phyloP scores from a whole-genome alignment of 2,329 filamentous ascomycete species.

The Phyllosticta paracitricarpa region DNA sequence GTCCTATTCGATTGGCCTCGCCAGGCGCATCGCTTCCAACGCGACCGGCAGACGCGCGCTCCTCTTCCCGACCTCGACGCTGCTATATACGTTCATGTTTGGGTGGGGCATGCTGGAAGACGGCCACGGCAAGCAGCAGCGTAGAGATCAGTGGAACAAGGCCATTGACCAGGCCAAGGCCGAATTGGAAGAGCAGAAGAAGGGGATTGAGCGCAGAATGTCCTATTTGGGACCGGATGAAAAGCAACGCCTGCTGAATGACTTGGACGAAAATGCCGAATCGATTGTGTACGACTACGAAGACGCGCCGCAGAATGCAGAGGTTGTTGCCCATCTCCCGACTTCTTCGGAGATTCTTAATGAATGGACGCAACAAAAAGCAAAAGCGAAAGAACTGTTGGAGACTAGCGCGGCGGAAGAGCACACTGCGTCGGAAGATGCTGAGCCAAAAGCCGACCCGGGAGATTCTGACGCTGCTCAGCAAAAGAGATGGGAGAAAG shows the following conservation, averaged over 20 bases:
- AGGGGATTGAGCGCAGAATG: neutral
- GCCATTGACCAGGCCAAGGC: constrained; percentile 47
- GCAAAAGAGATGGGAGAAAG: neutral
- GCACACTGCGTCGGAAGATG: neutral
- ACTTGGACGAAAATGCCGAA: neutral
- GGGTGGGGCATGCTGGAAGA: constrained; percentile 56
- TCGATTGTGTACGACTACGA: neutral
- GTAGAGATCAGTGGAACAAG: constrained; percentile 50
- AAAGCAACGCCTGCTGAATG: neutral
- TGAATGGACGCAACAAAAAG: neutral
- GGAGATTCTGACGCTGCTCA: neutral
- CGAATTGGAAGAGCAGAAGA: constrained; percentile 28
- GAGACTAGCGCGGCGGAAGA: neutral
- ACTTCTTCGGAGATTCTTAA: neutral
- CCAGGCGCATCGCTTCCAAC: constrained; percentile 40
- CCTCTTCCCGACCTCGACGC: constrained; percentile 49
- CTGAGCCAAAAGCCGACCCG: neutral
- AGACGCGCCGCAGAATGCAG: neutral
- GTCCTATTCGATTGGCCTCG: constrained; percentile 37
- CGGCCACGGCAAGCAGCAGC: constrained; percentile 47
- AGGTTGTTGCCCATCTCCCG: neutral
- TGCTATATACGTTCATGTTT: constrained; percentile 58
- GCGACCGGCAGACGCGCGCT: constrained; percentile 41
- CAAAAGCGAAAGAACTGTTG: neutral
- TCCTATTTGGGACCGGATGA: neutral